Evolutionary conservation across 441 rosid species (phyloP), one percentile per base, ranked within the genome.

Genomic region (Pelargonium myrrhifolium): DNA sequence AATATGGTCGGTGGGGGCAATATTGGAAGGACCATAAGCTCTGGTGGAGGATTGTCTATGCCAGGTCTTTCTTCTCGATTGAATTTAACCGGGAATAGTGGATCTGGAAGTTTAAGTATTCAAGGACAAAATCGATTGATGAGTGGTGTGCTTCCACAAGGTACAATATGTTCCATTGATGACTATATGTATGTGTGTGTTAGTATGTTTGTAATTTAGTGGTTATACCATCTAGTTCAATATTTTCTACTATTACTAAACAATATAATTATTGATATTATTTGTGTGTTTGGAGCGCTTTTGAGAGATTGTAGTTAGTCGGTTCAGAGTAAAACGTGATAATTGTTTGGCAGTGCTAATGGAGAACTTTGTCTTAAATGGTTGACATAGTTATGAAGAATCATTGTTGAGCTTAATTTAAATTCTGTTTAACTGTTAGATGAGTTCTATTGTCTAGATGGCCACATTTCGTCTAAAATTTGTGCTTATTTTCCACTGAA

Each of bases 101-200:
- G 96, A 73, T 86, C 99, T 72, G 98, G 90, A 75, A 86, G 81
- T 75, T 76, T 90, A 66, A 82, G 83, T 65, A 74, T 89, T 62
- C 99, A 90, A 79, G 97, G 96, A 53, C 98, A 89, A 77, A 94
- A 94, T 78, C 79, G 96, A 72, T 65, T 92, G 76, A 87, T 95
- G 96, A 72, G 89, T 66, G 85, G 90, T 55, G 86, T 87, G 58
- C 88, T 92, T 80, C 86, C 96, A 42, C 99, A 90, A 86, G 99
- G 99, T 90, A 81, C 69, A 47, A 67, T 71, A 28, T 26, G 11
- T 37, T 58, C 17, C 39, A 76, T 9, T 66, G 43, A 20, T 15
- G 17, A 40, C 24, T 43, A 35, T 6, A 31, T 62, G 8, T 61
- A 11, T 59, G 63, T 12, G 26, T 59, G 37, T 59, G 24, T 22